Base-by-base conservation (phyloP, 257 asterid genomes). In the Plantago major region DNA sequence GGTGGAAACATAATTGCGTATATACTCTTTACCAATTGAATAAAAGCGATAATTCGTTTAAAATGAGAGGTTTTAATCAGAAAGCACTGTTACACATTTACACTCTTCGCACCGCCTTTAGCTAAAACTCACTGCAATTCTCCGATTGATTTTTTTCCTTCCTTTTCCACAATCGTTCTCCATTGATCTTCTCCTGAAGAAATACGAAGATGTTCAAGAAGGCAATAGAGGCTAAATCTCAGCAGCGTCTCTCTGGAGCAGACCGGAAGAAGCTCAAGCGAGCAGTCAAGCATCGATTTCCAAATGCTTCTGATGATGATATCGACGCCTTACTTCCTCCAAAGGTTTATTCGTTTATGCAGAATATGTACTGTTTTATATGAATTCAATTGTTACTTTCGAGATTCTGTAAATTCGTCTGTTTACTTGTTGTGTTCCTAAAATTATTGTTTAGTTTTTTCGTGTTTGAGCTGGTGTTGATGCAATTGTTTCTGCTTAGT, bases 261-360 rank as follows among this genome's bases (percentile, higher is more conserved):
- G 95, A 89, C 86, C 92, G 98, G 0, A 92, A 92, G 85, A 89
- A 89, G 71, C 79, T 92, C 46, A 85, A 83, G 62, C 94, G 98
- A 62, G 48, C 89, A 8, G 65, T 86, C 71, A 81, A 65, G 69
- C 93, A 81, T 22, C 87, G 93, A 33, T 89, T 89, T 38, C 81
- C 86, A n/a, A 76, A 67, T 65, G 84, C 81, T 47, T 81, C 95
- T 47, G 98, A 92, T 73, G 73, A 78, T 42, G 71, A 84, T 71
- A 60, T 84, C 67, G 98, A 92, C 64, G 10, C 73, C 58, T 49
- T 89, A 64, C 90, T 92, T 48, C 98, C 99, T n/a, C 91, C 95
- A 0, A 92, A 92, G 95, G 99, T 88, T 43, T 63, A 2, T 55
- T 22, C 70, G 17, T 55, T 30, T 48, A 5, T 22, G 11, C 6